phyloP scores from a whole-genome alignment of 192 early-diverging fungal genomes.

The Dimargaris xerosporica region DNA sequence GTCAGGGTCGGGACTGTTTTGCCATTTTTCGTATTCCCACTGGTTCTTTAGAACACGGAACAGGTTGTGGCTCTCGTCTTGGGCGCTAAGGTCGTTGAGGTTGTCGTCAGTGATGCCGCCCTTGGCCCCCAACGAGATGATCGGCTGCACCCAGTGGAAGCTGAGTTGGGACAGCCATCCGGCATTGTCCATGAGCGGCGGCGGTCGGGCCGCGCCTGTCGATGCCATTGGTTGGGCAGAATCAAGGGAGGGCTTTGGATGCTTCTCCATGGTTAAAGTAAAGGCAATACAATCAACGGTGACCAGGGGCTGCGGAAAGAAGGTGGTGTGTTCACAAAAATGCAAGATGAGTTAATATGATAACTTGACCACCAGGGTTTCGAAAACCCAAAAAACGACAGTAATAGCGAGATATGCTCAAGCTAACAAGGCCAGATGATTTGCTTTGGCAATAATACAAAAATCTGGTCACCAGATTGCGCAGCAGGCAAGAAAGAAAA shows the following conservation, averaged over 20 bases:
- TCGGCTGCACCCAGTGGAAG: slow-evolving; percentile 9
- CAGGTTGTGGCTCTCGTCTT: background rate
- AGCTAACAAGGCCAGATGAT: too few species aligned
- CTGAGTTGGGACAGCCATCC: background rate
- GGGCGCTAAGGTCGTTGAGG: background rate
- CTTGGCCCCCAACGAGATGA: background rate
- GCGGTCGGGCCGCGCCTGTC: background rate
- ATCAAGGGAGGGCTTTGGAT: background rate
- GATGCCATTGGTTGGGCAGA: background rate
- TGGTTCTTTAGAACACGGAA: background rate
- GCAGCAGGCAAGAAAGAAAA: too few species aligned
- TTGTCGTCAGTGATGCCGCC: slow-evolving; percentile 1
- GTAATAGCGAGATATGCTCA: too few species aligned
- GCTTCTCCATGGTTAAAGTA: background rate
- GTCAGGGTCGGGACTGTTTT: too few species aligned
- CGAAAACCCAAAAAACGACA: too few species aligned
- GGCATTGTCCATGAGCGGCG: background rate
- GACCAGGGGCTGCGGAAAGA: too few species aligned
- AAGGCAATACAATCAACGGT: too few species aligned
- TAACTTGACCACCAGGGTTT: too few species aligned
- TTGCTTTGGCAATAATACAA: too few species aligned
- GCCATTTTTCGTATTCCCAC: background rate
- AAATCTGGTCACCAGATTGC: too few species aligned
- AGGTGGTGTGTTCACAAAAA: too few species aligned
- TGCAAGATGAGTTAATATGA: too few species aligned